Evolutionary conservation across 352 stramenopile species (phyloP).

Genomic region (Halophytophthora polymorphica): DNA sequence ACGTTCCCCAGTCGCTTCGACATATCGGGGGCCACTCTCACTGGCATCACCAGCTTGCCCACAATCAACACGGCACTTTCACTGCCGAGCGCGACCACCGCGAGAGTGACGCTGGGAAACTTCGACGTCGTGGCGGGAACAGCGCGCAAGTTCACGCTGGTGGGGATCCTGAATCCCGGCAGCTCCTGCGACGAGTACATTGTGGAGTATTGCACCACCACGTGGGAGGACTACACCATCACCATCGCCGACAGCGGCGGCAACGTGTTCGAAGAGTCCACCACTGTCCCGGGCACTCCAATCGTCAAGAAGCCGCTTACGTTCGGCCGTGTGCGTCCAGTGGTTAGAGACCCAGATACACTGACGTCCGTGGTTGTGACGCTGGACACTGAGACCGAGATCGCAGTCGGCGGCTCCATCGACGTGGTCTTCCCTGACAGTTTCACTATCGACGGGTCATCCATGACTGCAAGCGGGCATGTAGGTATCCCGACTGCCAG

Average conservation of each 20-base stretch:
- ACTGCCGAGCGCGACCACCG: slow-evolving; percentile 7
- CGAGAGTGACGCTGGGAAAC: slow-evolving; percentile 30
- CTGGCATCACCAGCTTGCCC: slow-evolving; percentile 26
- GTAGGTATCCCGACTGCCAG: slow-evolving; percentile 35
- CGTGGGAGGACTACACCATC: slow-evolving; percentile 44
- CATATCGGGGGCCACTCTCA: slow-evolving; percentile 24
- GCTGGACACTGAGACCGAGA: slow-evolving; percentile 34
- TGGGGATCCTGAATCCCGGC: slow-evolving; percentile 53
- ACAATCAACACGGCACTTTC: slow-evolving; percentile 27
- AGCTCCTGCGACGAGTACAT: slow-evolving; percentile 54
- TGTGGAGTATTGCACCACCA: slow-evolving; percentile 43
- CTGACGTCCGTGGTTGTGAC: slow-evolving; percentile 37
- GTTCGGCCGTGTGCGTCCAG: slow-evolving; percentile 47
- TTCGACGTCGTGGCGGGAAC: slow-evolving; percentile 29
- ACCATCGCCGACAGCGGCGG: slow-evolving; percentile 30
- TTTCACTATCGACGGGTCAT: slow-evolving; percentile 27
- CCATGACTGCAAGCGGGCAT: slow-evolving; percentile 23
- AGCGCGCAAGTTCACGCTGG: slow-evolving; percentile 38
- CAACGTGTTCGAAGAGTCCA: slow-evolving; percentile 42
- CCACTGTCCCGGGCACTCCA: slow-evolving; percentile 39
- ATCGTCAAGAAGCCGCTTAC: slow-evolving; percentile 65
- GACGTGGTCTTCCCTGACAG: slow-evolving; percentile 49
- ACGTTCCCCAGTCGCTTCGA: slow-evolving; percentile 45
- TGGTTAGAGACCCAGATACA: slow-evolving; percentile 31
- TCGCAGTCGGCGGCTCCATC: slow-evolving; percentile 40